Evolutionary conservation across 2,329 filamentous ascomycete genomes (phyloP).

Genomic region (Penicillium rolfsii): DNA sequence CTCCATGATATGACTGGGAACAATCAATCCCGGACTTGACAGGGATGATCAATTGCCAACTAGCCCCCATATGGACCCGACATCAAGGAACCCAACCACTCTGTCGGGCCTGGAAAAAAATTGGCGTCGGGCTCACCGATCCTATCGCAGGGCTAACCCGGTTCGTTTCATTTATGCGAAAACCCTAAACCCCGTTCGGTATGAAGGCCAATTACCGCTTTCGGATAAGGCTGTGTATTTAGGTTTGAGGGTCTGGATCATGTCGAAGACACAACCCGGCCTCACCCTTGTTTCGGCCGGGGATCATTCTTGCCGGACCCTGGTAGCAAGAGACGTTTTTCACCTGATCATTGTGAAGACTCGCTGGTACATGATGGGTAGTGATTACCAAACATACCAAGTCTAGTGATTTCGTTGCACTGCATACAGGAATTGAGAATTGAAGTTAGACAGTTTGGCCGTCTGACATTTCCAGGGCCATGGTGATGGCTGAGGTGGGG

Average conservation of each 20-base stretch:
- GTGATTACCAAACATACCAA: not conserved
- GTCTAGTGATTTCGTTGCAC: not conserved
- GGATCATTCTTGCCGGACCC: not conserved
- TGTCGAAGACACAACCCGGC: not conserved
- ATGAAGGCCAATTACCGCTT: not conserved
- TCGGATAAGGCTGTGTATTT: not conserved
- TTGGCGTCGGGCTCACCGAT: conserved; percentile 20
- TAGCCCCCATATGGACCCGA: not conserved
- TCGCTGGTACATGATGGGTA: not conserved
- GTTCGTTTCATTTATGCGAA: not conserved
- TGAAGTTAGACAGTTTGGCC: not conserved
- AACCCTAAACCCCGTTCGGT: not conserved
- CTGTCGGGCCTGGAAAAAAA: conserved; percentile 9
- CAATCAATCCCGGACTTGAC: not conserved
- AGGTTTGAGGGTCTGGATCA: not conserved
- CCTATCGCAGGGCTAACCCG: conserved; percentile 1
- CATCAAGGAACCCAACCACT: conserved; percentile 2
- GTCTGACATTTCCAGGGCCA: conserved; percentile 14
- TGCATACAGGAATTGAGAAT: too few relatives aligned
- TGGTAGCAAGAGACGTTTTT: not conserved
- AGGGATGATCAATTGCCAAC: not conserved
- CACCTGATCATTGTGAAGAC: too few relatives aligned
- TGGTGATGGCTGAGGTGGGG: conserved; percentile 18
- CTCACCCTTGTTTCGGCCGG: not conserved
- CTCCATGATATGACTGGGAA: not conserved